Evolutionary conservation across 352 stramenopile genomes (phyloP), one percentile per base, ranked within the genome.

Genomic region (Globisporangium spinosum): DNA sequence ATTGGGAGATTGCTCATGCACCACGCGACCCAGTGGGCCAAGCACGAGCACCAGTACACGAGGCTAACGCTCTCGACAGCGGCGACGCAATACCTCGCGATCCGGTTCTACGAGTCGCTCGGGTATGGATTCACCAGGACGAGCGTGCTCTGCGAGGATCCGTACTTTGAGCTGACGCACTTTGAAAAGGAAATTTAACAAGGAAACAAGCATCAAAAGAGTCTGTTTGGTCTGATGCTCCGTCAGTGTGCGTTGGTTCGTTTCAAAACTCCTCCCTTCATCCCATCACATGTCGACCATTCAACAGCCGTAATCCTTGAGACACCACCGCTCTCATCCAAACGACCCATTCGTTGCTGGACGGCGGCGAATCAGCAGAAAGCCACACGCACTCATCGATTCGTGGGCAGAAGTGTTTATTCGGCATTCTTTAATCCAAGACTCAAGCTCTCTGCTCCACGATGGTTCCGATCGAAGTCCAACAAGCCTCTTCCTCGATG

Each of bases 51-150:
- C 7, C 23, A 38, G 0, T 71, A 34, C 29, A 2, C 29, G 29
- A 34, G 29, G 6, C 29, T 69, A 4, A 64, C 38, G 23, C 61
- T 71, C 23, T 57, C 38, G 5, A 71, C 59, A 0, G 66, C 53
- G 0, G 61, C 59, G 38, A 69, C 49, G 5, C 53, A 65, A 61
- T 3, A 61, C 10, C 47, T 57, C 4, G 66, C 66, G 60, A 56
- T 61, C 47, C 54, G 29, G 47, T 71, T 71, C 51, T 71, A 71
- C 38, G 47, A 71, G 60, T 54, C 34, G 7, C 55, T 70, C 23
- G 64, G 64, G 17, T 70, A 68, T 27, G 12, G 4, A 58, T 55
- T 73, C 56, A 54, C 27, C 15, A 25, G 27, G 49, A 64, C 55
- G 32, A 49, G 38, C 20, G 63, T 68, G 34, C 20, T 68, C n/a